phyloP scores from a whole-genome alignment of 2,329 filamentous ascomycete genomes.

The Ophiostoma triangulosporum region DNA sequence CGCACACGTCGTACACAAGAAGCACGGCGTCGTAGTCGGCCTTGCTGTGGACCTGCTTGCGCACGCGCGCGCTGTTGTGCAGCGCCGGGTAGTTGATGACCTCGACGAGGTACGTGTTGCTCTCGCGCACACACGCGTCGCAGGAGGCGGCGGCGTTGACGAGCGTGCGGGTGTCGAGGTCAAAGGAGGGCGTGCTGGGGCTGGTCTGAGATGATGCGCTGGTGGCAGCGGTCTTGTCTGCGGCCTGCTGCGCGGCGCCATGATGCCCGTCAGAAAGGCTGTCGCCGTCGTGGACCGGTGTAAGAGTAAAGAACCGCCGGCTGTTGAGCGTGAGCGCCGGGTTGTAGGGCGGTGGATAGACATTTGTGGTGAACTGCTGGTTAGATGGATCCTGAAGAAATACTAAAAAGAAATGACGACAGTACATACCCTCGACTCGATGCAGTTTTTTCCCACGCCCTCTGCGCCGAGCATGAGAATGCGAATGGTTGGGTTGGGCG shows the following conservation, averaged over 20 bases:
- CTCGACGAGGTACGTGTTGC: slow-evolving; percentile 15
- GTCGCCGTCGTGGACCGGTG: not conserved
- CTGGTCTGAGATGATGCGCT: not conserved
- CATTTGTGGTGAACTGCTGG: slow-evolving; percentile 18
- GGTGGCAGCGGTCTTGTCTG: not conserved
- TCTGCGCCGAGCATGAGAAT: slow-evolving; percentile 19
- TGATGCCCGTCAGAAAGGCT: not conserved
- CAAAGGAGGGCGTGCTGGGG: not conserved
- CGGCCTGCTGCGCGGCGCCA: not conserved
- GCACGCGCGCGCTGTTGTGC: slow-evolving; percentile 11
- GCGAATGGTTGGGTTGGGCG: slow-evolving; percentile 16
- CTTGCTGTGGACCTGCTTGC: slow-evolving; percentile 14
- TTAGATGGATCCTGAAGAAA: not conserved
- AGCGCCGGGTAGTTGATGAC: slow-evolving; percentile 19
- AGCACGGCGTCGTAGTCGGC: slow-evolving; percentile 19
- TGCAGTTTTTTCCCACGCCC: slow-evolving; percentile 20
- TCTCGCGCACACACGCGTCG: slow-evolving; percentile 11
- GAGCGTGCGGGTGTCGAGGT: not conserved
- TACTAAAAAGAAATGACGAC: not conserved
- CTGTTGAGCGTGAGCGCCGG: slow-evolving; percentile 19
- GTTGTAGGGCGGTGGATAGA: slow-evolving; percentile 20
- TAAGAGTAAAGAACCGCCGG: slow-evolving; percentile 17
- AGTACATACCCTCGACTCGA: slow-evolving; percentile 19
- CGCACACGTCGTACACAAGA: slow-evolving; percentile 19
- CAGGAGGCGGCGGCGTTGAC: not conserved